These are phyloP conservation scores for Kalanchoe fedtschenkoi DNA, from an alignment of 164 flowering plant genomes.

Conservation along the genomic window DNA sequence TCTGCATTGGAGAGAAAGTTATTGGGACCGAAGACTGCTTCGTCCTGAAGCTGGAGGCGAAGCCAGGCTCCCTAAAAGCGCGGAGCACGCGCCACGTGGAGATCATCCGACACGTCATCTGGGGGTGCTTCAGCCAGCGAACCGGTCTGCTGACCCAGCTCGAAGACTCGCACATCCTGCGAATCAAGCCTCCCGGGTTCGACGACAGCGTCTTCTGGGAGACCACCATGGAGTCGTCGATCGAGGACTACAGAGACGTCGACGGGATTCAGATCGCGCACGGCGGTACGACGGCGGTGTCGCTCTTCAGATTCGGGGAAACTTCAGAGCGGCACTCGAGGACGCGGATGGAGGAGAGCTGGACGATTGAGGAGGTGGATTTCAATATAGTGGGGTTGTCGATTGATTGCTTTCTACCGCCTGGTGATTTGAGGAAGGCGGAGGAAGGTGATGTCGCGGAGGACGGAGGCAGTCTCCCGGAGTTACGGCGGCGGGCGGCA, in stretches of 20 bases:
- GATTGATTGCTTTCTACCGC: slow-evolving; percentile 76
- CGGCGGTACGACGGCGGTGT: slow-evolving; percentile 49
- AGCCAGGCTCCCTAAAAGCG: slow-evolving; percentile 37
- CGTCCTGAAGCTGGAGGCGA: slow-evolving; percentile 65
- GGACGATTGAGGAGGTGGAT: slow-evolving; percentile 83
- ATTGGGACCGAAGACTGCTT: slow-evolving; percentile 73
- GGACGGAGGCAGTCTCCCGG: neutral
- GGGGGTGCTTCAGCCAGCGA: slow-evolving; percentile 92
- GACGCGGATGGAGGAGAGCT: slow-evolving; percentile 78
- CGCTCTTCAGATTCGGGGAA: slow-evolving; percentile 66
- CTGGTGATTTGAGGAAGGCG: slow-evolving; percentile 59
- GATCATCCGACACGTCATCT: slow-evolving; percentile 67
- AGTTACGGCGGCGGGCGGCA: neutral
- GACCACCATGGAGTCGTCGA: slow-evolving; percentile 68
- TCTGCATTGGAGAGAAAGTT: slow-evolving; percentile 68
- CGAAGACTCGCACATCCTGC: slow-evolving; percentile 69
- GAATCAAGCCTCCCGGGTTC: slow-evolving; percentile 35
- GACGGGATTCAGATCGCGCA: slow-evolving; percentile 86
- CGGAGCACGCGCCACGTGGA: slow-evolving; percentile 71
- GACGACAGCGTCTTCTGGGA: slow-evolving; percentile 65
- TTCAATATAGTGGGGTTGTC: slow-evolving; percentile 79
- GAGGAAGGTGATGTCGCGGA: no score
- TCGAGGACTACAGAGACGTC: slow-evolving; percentile 54
- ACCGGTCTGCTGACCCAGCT: slow-evolving; percentile 68
- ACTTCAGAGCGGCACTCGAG: slow-evolving; percentile 43